Conservation (phyloP, 208 protist genomes). For the Acanthamoeba divionensis region DNA sequence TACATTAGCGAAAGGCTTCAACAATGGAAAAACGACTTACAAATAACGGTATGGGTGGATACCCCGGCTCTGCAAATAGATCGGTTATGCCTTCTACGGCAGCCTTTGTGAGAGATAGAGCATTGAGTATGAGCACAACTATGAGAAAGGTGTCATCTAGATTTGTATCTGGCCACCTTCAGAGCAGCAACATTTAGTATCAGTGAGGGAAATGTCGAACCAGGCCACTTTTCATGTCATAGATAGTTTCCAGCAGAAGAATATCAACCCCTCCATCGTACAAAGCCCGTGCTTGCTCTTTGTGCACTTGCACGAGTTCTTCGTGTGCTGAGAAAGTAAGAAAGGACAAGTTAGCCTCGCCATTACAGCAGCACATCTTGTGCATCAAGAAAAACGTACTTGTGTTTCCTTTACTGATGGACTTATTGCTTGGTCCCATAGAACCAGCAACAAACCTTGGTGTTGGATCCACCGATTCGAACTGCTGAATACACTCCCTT, state of each 20-base stretch:
- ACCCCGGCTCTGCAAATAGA: constrained; percentile 81
- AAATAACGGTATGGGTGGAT: constrained; percentile 69
- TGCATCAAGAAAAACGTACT: too few relatives aligned
- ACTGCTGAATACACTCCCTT: constrained; percentile 74
- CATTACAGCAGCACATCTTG: too few relatives aligned
- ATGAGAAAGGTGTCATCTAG: not conserved
- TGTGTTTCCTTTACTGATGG: too few relatives aligned
- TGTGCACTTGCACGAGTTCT: constrained; percentile 90
- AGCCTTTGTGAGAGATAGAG: constrained; percentile 80
- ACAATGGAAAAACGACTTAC: constrained; percentile 69
- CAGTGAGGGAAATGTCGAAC: constrained; percentile 15
- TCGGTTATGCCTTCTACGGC: constrained; percentile 91
- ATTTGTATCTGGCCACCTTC: not conserved
- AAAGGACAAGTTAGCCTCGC: not conserved
- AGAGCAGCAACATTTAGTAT: not conserved
- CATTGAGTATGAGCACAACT: not conserved
- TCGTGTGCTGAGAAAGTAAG: constrained; percentile 82
- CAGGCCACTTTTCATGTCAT: constrained; percentile 87
- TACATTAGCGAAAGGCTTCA: constrained; percentile 23
- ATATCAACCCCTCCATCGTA: constrained; percentile 92
- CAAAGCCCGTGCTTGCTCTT: constrained; percentile 86
- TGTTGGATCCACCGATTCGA: constrained; percentile 22
- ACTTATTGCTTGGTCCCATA: constrained; percentile 90
- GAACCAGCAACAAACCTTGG: constrained; percentile 91
- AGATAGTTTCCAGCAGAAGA: constrained; percentile 95